Evolutionary conservation across 208 protist species (phyloP).

Genomic region (Leishmania lainsoni): DNA sequence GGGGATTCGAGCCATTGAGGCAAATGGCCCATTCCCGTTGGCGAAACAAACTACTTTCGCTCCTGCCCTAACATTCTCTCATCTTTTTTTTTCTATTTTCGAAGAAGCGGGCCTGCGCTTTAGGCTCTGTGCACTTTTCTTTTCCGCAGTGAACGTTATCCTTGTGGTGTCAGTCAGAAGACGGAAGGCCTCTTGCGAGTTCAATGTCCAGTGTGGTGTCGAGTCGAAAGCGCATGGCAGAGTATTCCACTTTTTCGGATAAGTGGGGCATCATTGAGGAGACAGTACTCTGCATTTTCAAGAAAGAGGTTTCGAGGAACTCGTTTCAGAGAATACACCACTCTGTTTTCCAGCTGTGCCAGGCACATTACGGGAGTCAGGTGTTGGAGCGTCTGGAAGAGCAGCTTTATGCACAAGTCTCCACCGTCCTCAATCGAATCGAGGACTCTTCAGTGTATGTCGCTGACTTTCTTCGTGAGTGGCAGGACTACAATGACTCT

Average conservation of each 20-base stretch:
- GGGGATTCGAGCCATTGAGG: not conserved
- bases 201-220: slow-evolving; percentile 17
- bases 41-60: not conserved
- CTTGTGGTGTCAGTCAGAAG: not conserved
- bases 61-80: not conserved
- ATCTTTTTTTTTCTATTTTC: slow-evolving; percentile 16
- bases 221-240: slow-evolving; percentile 33
- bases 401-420: slow-evolving; percentile 40
- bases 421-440: slow-evolving; percentile 34
- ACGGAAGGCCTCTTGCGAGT: slow-evolving; percentile 7
- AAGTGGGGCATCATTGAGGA: slow-evolving; percentile 72
- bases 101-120: slow-evolving; percentile 10
- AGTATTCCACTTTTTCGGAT: slow-evolving; percentile 36
- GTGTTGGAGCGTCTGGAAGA: slow-evolving; percentile 52
- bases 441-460: slow-evolving; percentile 36
- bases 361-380: slow-evolving; percentile 38
- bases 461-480: slow-evolving; percentile 43
- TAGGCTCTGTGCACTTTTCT: not conserved
- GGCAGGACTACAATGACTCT: slow-evolving; percentile 52
- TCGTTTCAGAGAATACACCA: slow-evolving; percentile 86
- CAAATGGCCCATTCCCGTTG: not conserved
- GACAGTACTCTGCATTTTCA: slow-evolving; percentile 53
- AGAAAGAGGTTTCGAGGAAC: slow-evolving; percentile 42
- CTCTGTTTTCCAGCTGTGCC: slow-evolving; percentile 73
- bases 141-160: not conserved